Evolutionary conservation across 2,329 filamentous ascomycete species (phyloP).

Genomic region (Aspergillus aculeatus): DNA sequence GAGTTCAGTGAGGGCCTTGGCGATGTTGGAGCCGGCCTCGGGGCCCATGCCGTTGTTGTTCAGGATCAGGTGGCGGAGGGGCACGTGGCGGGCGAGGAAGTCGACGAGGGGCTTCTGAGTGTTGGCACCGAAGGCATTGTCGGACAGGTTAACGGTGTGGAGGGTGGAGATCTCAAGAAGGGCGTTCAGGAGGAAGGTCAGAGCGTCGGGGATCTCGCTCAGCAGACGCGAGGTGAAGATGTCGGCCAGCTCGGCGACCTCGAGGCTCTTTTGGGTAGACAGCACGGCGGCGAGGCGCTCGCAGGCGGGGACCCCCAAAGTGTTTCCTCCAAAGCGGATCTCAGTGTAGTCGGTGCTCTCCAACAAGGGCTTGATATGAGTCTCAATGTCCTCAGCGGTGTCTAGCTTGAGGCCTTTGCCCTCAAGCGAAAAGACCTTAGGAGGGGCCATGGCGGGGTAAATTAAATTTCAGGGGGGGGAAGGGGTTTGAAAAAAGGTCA

Average conservation of each 20-base stretch:
- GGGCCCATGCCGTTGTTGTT: constrained; percentile 98
- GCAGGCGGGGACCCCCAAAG: constrained; percentile 83
- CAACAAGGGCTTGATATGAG: constrained; percentile 74
- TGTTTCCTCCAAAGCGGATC: constrained; percentile 85
- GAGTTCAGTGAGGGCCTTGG: constrained; percentile 79
- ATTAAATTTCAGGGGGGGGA: constrained; percentile 27
- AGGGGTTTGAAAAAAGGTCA: constrained; percentile 2
- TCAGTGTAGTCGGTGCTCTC: constrained; percentile 71
- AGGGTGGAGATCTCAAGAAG: constrained; percentile 83
- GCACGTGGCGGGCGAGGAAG: constrained; percentile 84
- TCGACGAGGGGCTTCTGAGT: constrained; percentile 89
- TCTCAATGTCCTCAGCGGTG: constrained; percentile 79
- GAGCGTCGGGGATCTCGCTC: constrained; percentile 86
- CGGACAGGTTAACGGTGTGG: constrained; percentile 90
- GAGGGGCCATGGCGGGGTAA: constrained; percentile 52
- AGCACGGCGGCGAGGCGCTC: constrained; percentile 81
- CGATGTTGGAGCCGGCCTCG: constrained; percentile 82
- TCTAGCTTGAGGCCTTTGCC: constrained; percentile 91
- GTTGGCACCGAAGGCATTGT: constrained; percentile 97
- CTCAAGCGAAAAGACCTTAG: constrained; percentile 77
- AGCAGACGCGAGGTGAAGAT: constrained; percentile 96
- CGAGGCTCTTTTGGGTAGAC: constrained; percentile 76
- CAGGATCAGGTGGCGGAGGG: constrained; percentile 88
- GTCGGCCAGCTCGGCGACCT: constrained; percentile 85
- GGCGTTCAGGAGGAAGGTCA: constrained; percentile 79